Conservation (phyloP, 345 rosid species). For the Anacardium occidentale region DNA sequence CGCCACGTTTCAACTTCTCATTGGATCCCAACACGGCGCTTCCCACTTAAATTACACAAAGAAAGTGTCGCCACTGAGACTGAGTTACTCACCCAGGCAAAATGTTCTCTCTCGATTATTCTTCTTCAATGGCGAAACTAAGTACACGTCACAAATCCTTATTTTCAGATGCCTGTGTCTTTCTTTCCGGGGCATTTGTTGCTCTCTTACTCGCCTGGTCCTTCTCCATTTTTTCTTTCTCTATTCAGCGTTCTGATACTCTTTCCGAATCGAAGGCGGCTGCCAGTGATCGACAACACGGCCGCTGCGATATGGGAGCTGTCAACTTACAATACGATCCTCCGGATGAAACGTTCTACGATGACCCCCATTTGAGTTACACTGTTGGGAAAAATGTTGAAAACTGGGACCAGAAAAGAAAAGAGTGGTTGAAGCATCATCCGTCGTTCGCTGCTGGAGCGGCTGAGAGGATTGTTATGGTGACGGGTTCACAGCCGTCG, state of each 20-base stretch:
- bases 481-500: conserved; percentile 81
- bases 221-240: conserved; percentile 49
- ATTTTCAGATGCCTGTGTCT: conserved; percentile 49
- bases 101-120: background rate
- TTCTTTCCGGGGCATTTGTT: conserved; percentile 61
- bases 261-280: background rate
- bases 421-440: conserved; percentile 64
- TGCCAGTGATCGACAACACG: background rate
- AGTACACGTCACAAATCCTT: conserved; percentile 32
- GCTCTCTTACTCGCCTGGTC: conserved; percentile 66
- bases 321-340: conserved; percentile 52
- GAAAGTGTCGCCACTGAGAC: too few species aligned
- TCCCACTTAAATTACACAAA: too few species aligned
- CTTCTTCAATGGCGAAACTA: conserved; percentile 47
- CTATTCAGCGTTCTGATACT: conserved; percentile 16
- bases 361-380: conserved; percentile 67
- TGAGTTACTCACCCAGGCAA: too few species aligned
- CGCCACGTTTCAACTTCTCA: too few species aligned
- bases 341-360: conserved; percentile 62
- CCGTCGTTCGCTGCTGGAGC: conserved; percentile 67
- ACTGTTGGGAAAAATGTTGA: conserved; percentile 53
- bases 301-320: conserved; percentile 17
- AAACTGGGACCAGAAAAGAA: conserved; percentile 80
- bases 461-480: conserved; percentile 56
- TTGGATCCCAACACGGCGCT: too few species aligned